phyloP scores from a whole-genome alignment of 495 filamentous ascomycete species.

The Talaromyces proteolyticus region DNA sequence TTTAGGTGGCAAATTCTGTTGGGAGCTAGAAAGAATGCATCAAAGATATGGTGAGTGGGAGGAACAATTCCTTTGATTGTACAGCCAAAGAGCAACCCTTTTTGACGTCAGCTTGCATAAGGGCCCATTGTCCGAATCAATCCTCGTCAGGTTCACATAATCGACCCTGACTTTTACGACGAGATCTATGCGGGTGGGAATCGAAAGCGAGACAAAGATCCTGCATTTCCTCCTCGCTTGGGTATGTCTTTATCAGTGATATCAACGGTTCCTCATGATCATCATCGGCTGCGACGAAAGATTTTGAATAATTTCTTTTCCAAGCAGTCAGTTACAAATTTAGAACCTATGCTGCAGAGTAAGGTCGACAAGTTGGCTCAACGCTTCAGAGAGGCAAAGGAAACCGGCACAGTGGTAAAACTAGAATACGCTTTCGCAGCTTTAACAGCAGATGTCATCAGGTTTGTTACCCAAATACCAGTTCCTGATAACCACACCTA shows the following conservation, averaged over 20 bases:
- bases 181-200: constrained; percentile 24
- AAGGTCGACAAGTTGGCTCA: constrained; percentile 31
- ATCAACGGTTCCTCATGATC: constrained; percentile 36
- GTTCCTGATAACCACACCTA: no score
- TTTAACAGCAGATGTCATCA: constrained; percentile 37
- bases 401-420: constrained; percentile 15
- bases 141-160: constrained; percentile 31
- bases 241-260: constrained; percentile 25
- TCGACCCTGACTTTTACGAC: constrained; percentile 31
- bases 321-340: constrained; percentile 28
- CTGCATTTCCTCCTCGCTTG: constrained; percentile 15
- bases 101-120: constrained; percentile 3
- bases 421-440: constrained; percentile 29
- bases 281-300: constrained; percentile 39
- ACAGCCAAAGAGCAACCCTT: no score
- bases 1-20: constrained; percentile 35
- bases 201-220: constrained; percentile 30
- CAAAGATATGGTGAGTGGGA: constrained; percentile 35
- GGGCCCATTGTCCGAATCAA: constrained; percentile 39
- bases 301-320: constrained; percentile 46
- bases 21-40: constrained; percentile 42
- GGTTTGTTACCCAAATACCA: no score
- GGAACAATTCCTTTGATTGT: constrained; percentile 10
- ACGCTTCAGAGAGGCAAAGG: constrained; percentile 22
- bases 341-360: constrained; percentile 40